Evolutionary conservation across 352 stramenopile species (phyloP).

Genomic region (Globisporangium yorkense): DNA sequence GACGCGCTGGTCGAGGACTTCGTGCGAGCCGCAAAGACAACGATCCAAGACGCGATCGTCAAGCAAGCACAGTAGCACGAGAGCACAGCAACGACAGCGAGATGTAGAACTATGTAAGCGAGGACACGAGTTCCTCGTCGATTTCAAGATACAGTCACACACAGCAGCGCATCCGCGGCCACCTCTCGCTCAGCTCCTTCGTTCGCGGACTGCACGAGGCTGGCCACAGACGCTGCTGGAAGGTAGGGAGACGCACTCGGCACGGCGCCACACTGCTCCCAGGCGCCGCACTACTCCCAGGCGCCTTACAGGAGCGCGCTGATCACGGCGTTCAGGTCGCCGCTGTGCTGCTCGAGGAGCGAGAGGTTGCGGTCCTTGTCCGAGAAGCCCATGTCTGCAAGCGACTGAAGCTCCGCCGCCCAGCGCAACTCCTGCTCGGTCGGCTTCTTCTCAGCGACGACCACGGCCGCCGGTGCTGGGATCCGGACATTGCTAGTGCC

Average conservation of each 20-base stretch:
- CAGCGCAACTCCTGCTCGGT: slow-evolving; percentile 44
- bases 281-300: too few relatives aligned
- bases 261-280: too few relatives aligned
- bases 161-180: not conserved
- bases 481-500: slow-evolving; percentile 18
- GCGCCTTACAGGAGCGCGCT: slow-evolving; percentile 30
- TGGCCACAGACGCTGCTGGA: not conserved
- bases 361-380: slow-evolving; percentile 46
- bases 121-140: not conserved
- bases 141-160: not conserved
- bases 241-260: not conserved
- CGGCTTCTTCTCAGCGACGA: slow-evolving; percentile 15
- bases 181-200: not conserved
- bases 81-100: not conserved
- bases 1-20: slow-evolving; percentile 43
- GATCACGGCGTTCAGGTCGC: slow-evolving; percentile 66
- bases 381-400: slow-evolving; percentile 70
- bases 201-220: not conserved
- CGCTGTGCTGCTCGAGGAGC: slow-evolving; percentile 52
- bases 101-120: not conserved
- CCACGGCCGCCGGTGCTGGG: slow-evolving; percentile 22
- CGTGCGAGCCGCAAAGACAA: slow-evolving; percentile 24
- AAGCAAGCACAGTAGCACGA: not conserved
- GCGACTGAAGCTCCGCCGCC: slow-evolving; percentile 31
- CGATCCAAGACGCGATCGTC: slow-evolving; percentile 12